Evolutionary conservation across 768 basidiomycete species (phyloP).

Genomic region (Porphyrellus cyaneotinctus): DNA sequence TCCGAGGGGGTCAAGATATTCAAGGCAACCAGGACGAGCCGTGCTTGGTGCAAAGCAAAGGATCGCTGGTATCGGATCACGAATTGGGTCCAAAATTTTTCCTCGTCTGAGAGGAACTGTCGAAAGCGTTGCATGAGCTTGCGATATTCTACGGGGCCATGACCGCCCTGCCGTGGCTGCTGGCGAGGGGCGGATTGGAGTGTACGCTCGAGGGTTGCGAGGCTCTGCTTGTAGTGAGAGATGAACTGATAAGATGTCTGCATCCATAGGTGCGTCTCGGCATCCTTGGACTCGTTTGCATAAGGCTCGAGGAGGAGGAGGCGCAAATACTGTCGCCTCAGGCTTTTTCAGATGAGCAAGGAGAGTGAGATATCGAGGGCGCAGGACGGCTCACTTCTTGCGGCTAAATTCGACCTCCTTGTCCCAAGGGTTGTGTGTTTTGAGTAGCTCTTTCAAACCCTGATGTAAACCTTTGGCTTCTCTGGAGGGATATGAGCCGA

Average conservation of each 20-base stretch:
- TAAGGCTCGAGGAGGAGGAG: conserved; percentile 67
- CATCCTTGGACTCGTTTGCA: conserved; percentile 71
- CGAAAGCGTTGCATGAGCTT: conserved; percentile 86
- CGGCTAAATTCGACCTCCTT: conserved; percentile 83
- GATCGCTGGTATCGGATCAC: conserved; percentile 69
- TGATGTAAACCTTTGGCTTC: conserved; percentile 77
- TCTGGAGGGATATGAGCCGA: conserved; percentile 36
- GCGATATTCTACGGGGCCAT: conserved; percentile 75
- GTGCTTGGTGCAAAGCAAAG: conserved; percentile 65
- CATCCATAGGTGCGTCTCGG: conserved; percentile 87
- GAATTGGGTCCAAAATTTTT: conserved; percentile 86
- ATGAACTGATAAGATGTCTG: conserved; percentile 88
- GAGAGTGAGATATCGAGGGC: conserved; percentile 6
- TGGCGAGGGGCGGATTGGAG: conserved; percentile 40
- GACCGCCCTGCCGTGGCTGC: conserved; percentile 37
- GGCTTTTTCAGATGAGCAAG: conserved; percentile 36
- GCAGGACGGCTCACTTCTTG: conserved; percentile 60
- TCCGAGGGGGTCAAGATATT: conserved; percentile 46
- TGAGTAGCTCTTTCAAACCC: conserved; percentile 70
- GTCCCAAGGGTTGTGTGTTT: conserved; percentile 73
- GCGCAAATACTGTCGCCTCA: conserved; percentile 66
- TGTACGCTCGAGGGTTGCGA: conserved; percentile 61
- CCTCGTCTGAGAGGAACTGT: conserved; percentile 85
- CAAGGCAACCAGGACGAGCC: conserved; percentile 52
- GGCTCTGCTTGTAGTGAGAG: conserved; percentile 71